phyloP scores from a whole-genome alignment of 2,329 filamentous ascomycete genomes.

The Diaporthe sp. region DNA sequence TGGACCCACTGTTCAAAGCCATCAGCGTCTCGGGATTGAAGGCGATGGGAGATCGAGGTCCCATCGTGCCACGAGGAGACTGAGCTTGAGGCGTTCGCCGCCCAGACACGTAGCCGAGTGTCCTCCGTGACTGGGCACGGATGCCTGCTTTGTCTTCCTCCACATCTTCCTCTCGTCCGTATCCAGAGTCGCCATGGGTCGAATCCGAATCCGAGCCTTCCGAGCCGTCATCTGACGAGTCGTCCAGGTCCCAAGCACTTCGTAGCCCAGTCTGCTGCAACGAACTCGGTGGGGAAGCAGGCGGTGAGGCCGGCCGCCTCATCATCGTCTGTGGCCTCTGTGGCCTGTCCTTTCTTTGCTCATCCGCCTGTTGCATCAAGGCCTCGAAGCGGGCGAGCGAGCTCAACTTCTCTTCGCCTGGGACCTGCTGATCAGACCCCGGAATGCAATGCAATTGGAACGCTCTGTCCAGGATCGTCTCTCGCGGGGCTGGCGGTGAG shows the following conservation, averaged over 20 bases:
- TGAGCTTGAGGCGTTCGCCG: constrained; percentile 57
- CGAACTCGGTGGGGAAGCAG: constrained; percentile 32
- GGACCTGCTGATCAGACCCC: constrained; percentile 66
- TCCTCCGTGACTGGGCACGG: constrained; percentile 62
- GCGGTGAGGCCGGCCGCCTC: constrained; percentile 35
- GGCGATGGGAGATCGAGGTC: constrained; percentile 49
- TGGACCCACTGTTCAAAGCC: constrained; percentile 49
- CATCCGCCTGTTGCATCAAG: constrained; percentile 73
- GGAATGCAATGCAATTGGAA: constrained; percentile 76
- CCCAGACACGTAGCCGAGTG: constrained; percentile 65
- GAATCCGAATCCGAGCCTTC: constrained; percentile 56
- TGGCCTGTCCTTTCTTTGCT: constrained; percentile 60
- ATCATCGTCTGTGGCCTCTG: constrained; percentile 47
- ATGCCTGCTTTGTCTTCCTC: constrained; percentile 53
- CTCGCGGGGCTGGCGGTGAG: constrained; percentile 68
- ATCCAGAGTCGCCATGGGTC: constrained; percentile 55
- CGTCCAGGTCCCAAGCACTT: constrained; percentile 67
- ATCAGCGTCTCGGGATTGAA: constrained; percentile 53
- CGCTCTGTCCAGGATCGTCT: constrained; percentile 77
- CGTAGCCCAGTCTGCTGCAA: constrained; percentile 54
- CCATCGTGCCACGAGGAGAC: constrained; percentile 45
- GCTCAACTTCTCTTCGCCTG: constrained; percentile 74
- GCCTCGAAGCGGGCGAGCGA: constrained; percentile 77
- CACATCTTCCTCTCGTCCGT: constrained; percentile 53
- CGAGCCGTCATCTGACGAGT: constrained; percentile 59